Conservation (phyloP, 495 filamentous ascomycete species). For the Hypomontagnella monticulosa region DNA sequence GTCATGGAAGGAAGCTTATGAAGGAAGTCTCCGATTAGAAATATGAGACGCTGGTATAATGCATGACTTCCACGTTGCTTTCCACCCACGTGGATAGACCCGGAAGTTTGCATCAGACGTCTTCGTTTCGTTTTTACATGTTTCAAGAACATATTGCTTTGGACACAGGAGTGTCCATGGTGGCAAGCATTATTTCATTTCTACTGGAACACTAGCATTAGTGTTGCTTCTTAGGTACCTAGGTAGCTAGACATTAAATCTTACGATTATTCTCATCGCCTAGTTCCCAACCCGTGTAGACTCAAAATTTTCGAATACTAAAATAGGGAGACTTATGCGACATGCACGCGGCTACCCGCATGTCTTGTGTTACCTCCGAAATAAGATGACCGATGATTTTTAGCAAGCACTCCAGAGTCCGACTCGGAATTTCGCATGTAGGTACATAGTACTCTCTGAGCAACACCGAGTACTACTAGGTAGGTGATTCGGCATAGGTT, state of each 20-base stretch:
- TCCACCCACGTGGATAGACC: not conserved
- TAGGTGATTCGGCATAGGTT: too few species aligned
- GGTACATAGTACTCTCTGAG: too few species aligned
- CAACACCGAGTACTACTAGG: too few species aligned
- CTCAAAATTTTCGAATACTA: conserved; percentile 3
- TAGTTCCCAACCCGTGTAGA: not conserved
- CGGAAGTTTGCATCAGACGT: not conserved
- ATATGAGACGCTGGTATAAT: not conserved
- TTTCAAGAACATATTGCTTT: too few species aligned
- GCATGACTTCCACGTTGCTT: not conserved
- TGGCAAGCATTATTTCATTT: too few species aligned
- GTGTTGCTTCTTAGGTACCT: not conserved
- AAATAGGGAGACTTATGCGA: conserved; percentile 16
- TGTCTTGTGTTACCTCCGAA: conserved; percentile 15
- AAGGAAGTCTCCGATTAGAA: conserved; percentile 17
- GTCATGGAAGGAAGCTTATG: conserved; percentile 15
- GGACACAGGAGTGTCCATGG: too few species aligned
- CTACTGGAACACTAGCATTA: not conserved
- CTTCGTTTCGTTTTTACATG: not conserved
- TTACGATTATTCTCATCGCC: not conserved
- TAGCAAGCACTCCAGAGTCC: too few species aligned
- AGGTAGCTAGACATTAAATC: not conserved
- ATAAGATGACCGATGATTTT: not conserved
- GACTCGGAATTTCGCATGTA: too few species aligned
- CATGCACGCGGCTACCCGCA: conserved; percentile 27